A percentile compares a stretch with the other conserved stretches of the same genome.
Conservation (phyloP, 2,329 filamentous ascomycete genomes). For the Aspergillus vadensis region DNA sequence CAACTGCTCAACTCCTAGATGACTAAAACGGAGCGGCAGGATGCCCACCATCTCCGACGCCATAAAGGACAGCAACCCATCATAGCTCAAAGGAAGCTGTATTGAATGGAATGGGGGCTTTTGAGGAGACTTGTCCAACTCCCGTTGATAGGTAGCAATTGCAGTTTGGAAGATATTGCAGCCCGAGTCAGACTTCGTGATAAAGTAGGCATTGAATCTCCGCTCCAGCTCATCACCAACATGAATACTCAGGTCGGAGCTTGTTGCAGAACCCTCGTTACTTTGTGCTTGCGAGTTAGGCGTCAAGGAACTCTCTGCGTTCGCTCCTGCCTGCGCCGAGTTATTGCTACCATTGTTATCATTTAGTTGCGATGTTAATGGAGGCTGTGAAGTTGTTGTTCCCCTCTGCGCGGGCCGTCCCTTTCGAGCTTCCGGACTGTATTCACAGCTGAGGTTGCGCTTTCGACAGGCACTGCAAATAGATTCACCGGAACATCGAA, state of each 20-base stretch:
- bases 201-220: conserved; percentile 11
- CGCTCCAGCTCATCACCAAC: conserved; percentile 9
- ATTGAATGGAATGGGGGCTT: not conserved
- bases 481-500: conserved; percentile 10
- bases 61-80: conserved; percentile 9
- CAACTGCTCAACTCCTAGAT: not conserved
- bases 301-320: not conserved
- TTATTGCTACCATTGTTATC: not conserved
- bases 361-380: not conserved
- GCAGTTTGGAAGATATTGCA: conserved; percentile 5
- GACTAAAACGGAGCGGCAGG: conserved; percentile 6
- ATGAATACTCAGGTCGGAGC: not conserved
- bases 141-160: not conserved
- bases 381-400: not conserved
- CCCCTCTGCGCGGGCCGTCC: conserved; percentile 8
- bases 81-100: not conserved
- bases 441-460: conserved; percentile 12
- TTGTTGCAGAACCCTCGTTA: not conserved
- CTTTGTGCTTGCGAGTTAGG: not conserved
- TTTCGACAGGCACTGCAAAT: conserved; percentile 11
- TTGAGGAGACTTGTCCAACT: too few relatives aligned
- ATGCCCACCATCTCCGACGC: conserved; percentile 12
- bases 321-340: too few relatives aligned
- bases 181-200: conserved; percentile 1
- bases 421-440: conserved; percentile 12